These are phyloP conservation scores for Gracilariopsis chorda DNA, from an alignment of 23 red algal genomes.

Conservation along the genomic window DNA sequence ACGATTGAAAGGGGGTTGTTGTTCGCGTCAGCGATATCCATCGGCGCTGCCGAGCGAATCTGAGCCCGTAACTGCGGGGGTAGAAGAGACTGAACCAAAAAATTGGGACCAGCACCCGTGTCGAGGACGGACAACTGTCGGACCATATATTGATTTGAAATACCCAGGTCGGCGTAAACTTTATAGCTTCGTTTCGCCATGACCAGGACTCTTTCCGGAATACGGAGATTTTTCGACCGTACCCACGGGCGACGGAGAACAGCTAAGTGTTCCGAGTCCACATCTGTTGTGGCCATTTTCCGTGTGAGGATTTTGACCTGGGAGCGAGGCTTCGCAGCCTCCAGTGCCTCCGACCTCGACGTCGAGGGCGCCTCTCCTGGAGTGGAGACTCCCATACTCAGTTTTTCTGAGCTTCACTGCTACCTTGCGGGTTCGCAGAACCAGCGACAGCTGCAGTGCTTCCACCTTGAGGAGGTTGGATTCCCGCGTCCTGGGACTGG, in stretches of 20 bases:
- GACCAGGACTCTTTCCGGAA: not conserved
- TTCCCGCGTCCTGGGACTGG: too few relatives aligned
- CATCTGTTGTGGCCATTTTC: not conserved
- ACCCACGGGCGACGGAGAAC: not conserved
- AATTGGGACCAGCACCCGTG: slow-evolving; percentile 14
- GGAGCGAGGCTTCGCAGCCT: not conserved
- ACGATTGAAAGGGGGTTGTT: not conserved
- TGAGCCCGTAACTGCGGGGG: not conserved
- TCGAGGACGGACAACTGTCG: not conserved
- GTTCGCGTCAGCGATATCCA: not conserved
- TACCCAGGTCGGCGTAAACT: not conserved
- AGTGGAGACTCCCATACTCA: not conserved
- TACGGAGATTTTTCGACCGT: not conserved
- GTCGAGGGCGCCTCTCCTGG: not conserved
- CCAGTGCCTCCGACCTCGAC: not conserved
- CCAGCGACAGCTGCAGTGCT: too few relatives aligned
- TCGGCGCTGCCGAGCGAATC: not conserved
- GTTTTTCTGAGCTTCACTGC: not conserved
- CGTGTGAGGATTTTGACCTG: not conserved
- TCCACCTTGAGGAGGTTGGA: too few relatives aligned
- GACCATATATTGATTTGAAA: not conserved
- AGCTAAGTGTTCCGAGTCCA: not conserved
- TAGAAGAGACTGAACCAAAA: not conserved
- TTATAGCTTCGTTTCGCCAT: not conserved
- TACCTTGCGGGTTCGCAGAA: too few relatives aligned